Conservation (phyloP, 1,284 basidiomycete genomes). For the Salmacisia buchloeana region DNA sequence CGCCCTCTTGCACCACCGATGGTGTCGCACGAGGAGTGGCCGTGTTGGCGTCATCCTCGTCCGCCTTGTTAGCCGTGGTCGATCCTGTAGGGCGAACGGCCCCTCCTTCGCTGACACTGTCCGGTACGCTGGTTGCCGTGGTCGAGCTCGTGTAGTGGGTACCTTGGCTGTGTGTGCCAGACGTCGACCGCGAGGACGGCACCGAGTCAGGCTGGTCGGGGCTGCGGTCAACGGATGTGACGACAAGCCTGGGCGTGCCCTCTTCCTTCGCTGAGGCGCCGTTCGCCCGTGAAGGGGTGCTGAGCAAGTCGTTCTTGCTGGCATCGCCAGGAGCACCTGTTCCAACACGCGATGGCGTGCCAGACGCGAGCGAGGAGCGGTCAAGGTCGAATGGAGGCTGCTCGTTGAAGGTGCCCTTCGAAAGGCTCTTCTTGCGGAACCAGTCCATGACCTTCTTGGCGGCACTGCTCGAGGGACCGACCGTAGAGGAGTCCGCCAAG, state of each 20-base stretch:
- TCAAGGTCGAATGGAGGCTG: slow-evolving; percentile 29
- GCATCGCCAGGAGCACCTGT: too few species aligned
- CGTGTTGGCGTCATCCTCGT: slow-evolving; percentile 7
- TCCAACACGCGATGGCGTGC: neutral
- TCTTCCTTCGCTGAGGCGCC: neutral
- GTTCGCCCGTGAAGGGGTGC: neutral
- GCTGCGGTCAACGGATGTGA: slow-evolving; percentile 14
- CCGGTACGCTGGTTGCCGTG: slow-evolving; percentile 13
- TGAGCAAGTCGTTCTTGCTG: slow-evolving; percentile 31
- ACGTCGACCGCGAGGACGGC: slow-evolving; percentile 43
- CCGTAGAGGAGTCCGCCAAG: slow-evolving; percentile 32
- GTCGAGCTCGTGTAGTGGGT: slow-evolving; percentile 25
- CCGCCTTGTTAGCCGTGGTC: slow-evolving; percentile 11
- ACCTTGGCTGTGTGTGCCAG: slow-evolving; percentile 45
- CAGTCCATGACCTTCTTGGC: slow-evolving; percentile 63
- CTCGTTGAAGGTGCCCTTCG: slow-evolving; percentile 44
- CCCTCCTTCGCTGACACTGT: neutral
- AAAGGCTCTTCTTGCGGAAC: slow-evolving; percentile 59
- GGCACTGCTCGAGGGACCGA: slow-evolving; percentile 54
- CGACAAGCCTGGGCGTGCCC: slow-evolving; percentile 22
- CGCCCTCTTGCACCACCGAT: slow-evolving; percentile 8
- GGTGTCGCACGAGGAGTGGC: slow-evolving; percentile 13
- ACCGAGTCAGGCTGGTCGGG: slow-evolving; percentile 17
- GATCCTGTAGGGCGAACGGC: slow-evolving; percentile 28
- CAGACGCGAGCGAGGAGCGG: slow-evolving; percentile 6